Evolutionary conservation across 106 monocot species (phyloP).

Genomic region (Hemerocallis citrina): DNA sequence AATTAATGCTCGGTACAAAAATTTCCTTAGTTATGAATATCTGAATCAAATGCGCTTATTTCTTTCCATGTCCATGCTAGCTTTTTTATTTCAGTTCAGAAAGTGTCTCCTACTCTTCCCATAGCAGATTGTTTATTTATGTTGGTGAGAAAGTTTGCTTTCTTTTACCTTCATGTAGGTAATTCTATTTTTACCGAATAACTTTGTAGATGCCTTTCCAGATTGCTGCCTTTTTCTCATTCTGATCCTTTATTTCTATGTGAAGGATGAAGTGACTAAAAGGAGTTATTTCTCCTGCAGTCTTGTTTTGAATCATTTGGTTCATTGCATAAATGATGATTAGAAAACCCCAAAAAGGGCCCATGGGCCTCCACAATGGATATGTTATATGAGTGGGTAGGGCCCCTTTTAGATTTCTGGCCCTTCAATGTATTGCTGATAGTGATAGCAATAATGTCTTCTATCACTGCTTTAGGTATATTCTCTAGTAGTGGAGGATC

Average conservation of each 20-base stretch:
- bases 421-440: not conserved
- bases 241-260: not conserved
- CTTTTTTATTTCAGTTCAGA: not conserved
- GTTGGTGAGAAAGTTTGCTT: not conserved
- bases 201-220: not conserved
- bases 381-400: not conserved
- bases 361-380: not conserved
- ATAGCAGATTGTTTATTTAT: too few relatives aligned
- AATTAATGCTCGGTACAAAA: too few relatives aligned
- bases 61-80: slow-evolving; percentile 11
- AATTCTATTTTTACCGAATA: too few relatives aligned
- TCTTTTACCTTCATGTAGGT: too few relatives aligned
- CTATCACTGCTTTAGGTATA: not conserved
- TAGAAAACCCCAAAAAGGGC: not conserved
- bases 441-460: not conserved
- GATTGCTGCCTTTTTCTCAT: too few relatives aligned
- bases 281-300: not conserved
- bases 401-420: not conserved
- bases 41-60: slow-evolving; percentile 4
- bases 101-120: too few relatives aligned
- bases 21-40: not conserved
- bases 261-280: not conserved
- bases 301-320: not conserved
- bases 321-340: not conserved
- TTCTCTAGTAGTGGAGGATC: not conserved